Percentiles rank a stretch among this genome's conserved stretches.
Conservation (phyloP, 441 rosid genomes). For the Bocquillonia castaneifolia region DNA sequence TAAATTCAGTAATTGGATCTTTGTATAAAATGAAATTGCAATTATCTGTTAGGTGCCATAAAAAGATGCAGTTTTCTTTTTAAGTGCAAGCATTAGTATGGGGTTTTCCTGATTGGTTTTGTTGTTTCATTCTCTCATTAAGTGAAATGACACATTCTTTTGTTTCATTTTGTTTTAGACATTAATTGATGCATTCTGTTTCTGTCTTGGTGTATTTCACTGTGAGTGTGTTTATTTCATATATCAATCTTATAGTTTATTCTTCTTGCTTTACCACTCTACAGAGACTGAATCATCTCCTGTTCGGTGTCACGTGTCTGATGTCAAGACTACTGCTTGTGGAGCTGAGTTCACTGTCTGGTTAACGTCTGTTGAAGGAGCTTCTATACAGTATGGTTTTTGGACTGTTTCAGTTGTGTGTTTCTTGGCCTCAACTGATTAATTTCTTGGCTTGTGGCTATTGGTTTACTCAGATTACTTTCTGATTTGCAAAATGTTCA, state of each 20-base stretch:
- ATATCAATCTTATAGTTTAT: slow-evolving; percentile 10
- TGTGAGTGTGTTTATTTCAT: background rate
- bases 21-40: background rate
- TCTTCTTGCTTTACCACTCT: slow-evolving; percentile 19
- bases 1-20: slow-evolving; percentile 24
- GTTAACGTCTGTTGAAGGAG: slow-evolving; percentile 83
- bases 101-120: background rate
- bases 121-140: background rate
- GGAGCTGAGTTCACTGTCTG: slow-evolving; percentile 95
- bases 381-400: slow-evolving; percentile 87
- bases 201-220: background rate
- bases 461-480: slow-evolving; percentile 6
- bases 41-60: background rate
- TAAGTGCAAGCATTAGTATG: background rate
- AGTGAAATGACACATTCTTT: background rate
- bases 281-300: slow-evolving; percentile 73
- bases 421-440: slow-evolving; percentile 8
- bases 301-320: slow-evolving; percentile 67
- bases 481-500: slow-evolving; percentile 26
- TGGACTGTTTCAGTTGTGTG: slow-evolving; percentile 28
- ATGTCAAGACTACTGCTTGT: slow-evolving; percentile 65
- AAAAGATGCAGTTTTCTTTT: background rate
- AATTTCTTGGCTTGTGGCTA: slow-evolving; percentile 2
- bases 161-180: background rate
- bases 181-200: background rate